Conservation (phyloP, 2,329 filamentous ascomycete species). For the Claviceps digitariae region DNA sequence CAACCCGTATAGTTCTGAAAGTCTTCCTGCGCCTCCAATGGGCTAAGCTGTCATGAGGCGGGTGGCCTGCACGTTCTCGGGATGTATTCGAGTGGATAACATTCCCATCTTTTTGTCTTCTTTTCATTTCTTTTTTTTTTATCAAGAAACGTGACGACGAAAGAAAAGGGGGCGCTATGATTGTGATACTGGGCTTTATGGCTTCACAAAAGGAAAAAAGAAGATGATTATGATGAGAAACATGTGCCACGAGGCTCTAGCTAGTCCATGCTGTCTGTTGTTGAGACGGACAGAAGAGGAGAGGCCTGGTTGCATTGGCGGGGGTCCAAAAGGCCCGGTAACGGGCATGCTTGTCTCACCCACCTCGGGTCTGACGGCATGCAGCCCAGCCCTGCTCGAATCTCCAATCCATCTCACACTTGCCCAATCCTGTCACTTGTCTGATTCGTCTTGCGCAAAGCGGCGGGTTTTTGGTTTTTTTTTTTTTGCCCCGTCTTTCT, state of each 20-base stretch:
- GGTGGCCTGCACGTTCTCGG: not conserved
- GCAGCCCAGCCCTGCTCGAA: no score
- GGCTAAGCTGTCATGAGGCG: conserved; percentile 6
- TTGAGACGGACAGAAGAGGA: not conserved
- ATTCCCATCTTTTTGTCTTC: no score
- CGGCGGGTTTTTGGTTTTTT: not conserved
- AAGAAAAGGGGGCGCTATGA: not conserved
- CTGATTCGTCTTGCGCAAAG: no score
- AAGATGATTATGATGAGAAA: no score
- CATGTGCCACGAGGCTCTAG: not conserved
- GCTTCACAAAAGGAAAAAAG: not conserved
- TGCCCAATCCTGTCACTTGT: not conserved
- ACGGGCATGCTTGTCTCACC: not conserved
- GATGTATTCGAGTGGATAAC: not conserved
- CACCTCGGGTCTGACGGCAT: not conserved
- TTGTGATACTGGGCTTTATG: not conserved
- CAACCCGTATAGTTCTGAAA: conserved; percentile 29
- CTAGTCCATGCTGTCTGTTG: not conserved
- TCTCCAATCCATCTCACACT: not conserved
- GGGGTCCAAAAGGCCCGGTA: not conserved
- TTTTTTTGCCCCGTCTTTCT: not conserved
- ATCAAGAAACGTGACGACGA: not conserved
- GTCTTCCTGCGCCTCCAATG: conserved; percentile 23
- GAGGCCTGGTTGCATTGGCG: not conserved
- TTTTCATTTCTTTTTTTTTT: no score